These are phyloP conservation scores for Penicillium sp. DNA, from an alignment of 2,329 filamentous ascomycete species.

Conservation along the genomic window DNA sequence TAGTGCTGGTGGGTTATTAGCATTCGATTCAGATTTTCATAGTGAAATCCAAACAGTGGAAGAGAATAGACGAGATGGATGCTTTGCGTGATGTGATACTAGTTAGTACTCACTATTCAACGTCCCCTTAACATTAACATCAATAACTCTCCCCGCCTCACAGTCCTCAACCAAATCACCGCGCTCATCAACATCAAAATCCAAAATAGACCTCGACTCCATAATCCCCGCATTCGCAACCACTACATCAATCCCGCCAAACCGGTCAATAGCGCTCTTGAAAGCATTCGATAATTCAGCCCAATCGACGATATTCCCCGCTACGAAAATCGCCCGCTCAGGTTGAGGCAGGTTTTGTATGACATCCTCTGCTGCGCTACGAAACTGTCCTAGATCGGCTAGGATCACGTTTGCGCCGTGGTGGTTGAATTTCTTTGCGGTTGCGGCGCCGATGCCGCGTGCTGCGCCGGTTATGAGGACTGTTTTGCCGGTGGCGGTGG, in stretches of 20 bases:
- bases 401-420: constrained; percentile 47
- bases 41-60: no score
- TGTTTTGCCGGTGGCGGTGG: constrained; percentile 32
- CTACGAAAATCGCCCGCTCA: constrained; percentile 32
- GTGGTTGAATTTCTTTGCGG: constrained; percentile 40
- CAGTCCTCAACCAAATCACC: constrained; percentile 23
- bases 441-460: constrained; percentile 47
- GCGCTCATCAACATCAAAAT: constrained; percentile 29
- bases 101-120: constrained; percentile 46
- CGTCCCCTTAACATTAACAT: constrained; percentile 51
- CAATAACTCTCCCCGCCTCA: constrained; percentile 38
- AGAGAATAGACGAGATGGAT: no score
- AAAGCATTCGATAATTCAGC: constrained; percentile 41
- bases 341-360: constrained; percentile 14
- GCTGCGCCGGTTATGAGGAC: constrained; percentile 48
- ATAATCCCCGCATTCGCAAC: constrained; percentile 51
- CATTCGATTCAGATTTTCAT: no score
- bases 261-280: constrained; percentile 33
- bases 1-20: constrained; percentile 36
- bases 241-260: constrained; percentile 45
- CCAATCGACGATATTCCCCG: constrained; percentile 45
- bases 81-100: constrained; percentile 6
- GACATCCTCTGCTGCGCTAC: constrained; percentile 1
- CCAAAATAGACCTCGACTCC: constrained; percentile 25
- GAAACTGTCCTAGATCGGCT: constrained; percentile 30